phyloP scores from a whole-genome alignment of 169 alveolate genomes.

The Hepatocystis sp. region DNA sequence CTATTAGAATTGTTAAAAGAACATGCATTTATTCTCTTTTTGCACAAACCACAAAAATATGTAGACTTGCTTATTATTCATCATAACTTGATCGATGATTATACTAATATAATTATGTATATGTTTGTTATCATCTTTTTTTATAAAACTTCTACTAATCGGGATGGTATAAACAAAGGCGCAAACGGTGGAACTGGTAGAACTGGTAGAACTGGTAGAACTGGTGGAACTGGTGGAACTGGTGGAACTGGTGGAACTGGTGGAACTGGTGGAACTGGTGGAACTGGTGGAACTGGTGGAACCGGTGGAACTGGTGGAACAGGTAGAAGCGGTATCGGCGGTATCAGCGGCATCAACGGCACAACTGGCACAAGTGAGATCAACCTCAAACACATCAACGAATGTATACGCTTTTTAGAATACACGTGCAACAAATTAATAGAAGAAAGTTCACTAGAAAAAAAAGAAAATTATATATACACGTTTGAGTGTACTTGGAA shows the following conservation, averaged over 20 bases:
- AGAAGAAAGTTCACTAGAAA: slow-evolving; percentile 40
- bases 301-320: neutral
- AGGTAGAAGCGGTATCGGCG: neutral
- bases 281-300: neutral
- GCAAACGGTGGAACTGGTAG: neutral
- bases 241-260: neutral
- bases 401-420: slow-evolving; percentile 61
- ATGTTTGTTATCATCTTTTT: slow-evolving; percentile 59
- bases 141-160: slow-evolving; percentile 1
- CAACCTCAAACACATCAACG: slow-evolving; percentile 27
- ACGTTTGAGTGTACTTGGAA: slow-evolving; percentile 76
- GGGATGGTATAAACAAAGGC: neutral
- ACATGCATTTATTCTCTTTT: slow-evolving; percentile 53
- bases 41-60: slow-evolving; percentile 59
- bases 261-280: neutral
- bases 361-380: neutral
- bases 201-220: neutral
- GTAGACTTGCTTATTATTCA: slow-evolving; percentile 43
- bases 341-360: neutral
- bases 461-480: slow-evolving; percentile 67
- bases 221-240: neutral
- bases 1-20: slow-evolving; percentile 47
- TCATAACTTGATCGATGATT: slow-evolving; percentile 67
- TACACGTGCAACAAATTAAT: slow-evolving; percentile 40
- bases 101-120: slow-evolving; percentile 39